A percentile compares a stretch with the other conserved stretches of the same genome.
phyloP scores from a whole-genome alignment of 169 alveolate species.

The Plasmodium gaboni region DNA sequence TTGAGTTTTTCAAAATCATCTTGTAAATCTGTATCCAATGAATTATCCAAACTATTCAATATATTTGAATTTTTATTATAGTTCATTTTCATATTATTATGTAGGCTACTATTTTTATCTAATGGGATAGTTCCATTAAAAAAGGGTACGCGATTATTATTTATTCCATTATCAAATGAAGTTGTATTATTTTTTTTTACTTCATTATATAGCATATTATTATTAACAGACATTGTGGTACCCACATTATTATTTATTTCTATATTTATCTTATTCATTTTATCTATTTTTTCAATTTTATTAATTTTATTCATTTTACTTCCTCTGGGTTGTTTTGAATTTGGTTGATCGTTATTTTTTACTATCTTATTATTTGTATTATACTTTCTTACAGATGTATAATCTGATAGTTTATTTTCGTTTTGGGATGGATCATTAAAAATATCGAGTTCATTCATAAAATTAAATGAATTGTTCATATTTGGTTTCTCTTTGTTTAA shows the following conservation, averaged over 20 bases:
- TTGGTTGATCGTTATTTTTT: slow-evolving; percentile 22
- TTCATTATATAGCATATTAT: slow-evolving; percentile 24
- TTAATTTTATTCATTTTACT: background rate
- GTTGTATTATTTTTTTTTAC: slow-evolving; percentile 17
- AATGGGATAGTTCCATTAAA: slow-evolving; percentile 14
- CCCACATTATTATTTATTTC: slow-evolving; percentile 19
- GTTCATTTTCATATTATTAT: slow-evolving; percentile 3
- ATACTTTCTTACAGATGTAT: slow-evolving; percentile 10
- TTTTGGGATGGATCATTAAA: slow-evolving; percentile 9
- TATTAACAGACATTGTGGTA: slow-evolving; percentile 15
- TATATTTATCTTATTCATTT: slow-evolving; percentile 17
- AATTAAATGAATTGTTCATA: slow-evolving; percentile 20
- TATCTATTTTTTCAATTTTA: slow-evolving; percentile 3
- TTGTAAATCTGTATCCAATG: slow-evolving; percentile 1
- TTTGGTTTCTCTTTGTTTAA: slow-evolving; percentile 44
- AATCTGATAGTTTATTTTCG: slow-evolving; percentile 24
- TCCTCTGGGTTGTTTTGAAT: background rate
- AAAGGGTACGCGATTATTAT: background rate
- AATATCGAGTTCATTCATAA: slow-evolving; percentile 22
- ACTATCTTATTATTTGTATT: background rate
- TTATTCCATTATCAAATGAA: slow-evolving; percentile 26
- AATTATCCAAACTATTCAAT: background rate
- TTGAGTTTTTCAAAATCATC: slow-evolving; percentile 14
- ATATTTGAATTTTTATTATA: background rate
- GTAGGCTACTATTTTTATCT: slow-evolving; percentile 8